Base-by-base conservation (phyloP, 2,329 filamentous ascomycete species). In the Cladobotryum protrusum region DNA sequence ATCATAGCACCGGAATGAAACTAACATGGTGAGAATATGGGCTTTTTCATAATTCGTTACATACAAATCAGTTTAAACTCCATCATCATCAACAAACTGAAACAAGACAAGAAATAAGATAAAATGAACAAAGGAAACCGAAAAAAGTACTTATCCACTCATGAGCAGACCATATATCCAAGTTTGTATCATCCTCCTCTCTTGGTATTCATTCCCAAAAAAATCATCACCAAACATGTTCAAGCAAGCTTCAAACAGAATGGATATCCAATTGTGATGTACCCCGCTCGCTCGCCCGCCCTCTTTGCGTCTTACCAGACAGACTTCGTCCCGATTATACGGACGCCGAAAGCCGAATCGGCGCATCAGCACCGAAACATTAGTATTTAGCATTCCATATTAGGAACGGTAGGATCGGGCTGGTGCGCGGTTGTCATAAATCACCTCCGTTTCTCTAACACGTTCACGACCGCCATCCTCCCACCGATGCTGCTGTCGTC, bases 361-460 rank as follows among this genome's bases (percentile, higher is more conserved):
- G 6, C 24, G 24, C 24, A 29, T 29, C 24, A 29, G 24, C 24
- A 29, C 24, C 24, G 24, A 29, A 29, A 29, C 24, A 29, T 29
- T 29, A 18, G n/a, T 37, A 24, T 13, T 32, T 40, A 43, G 46
- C 20, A 17, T 36, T 41, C 19, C 39, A 19, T 15, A 43, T 49
- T 33, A 5, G 32, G 32, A 61, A 20, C 58, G 52, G 45, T 63
- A 65, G 20, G 56, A 55, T 47, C 63, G 56, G n/a, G 57, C 57
- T 17, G 62, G 61, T 18, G 50, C 52, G 19, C 63, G 63, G 48
- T 66, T 71, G 47, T 89, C 85, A 58, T 82, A 85, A 44, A 84
- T 67, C 48, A 87, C 73, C 61, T 89, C 86, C 32, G 81, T 78
- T 69, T 89, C 85, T 53, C 81, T 78, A 56, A 85, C 74, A 18